These are phyloP conservation scores for Pythium sp. DNA, from an alignment of 352 stramenopile species.

Conservation along the genomic window DNA sequence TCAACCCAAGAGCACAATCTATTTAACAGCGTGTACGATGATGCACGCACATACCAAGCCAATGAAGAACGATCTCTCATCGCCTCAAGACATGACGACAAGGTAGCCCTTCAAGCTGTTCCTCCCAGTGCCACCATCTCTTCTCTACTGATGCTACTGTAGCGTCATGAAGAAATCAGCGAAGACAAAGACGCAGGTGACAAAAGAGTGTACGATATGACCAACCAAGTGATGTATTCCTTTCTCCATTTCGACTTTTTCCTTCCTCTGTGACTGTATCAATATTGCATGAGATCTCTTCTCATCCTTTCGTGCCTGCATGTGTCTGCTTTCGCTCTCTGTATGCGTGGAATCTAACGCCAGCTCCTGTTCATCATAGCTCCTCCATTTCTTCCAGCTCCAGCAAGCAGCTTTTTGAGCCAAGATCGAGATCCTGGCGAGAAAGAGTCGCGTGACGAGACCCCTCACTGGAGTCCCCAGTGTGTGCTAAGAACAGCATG, in stretches of 20 bases:
- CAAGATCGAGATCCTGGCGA: background rate
- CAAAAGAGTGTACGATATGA: conserved; percentile 9
- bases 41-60: background rate
- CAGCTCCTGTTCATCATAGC: background rate
- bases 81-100: background rate
- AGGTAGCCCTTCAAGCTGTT: background rate
- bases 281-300: background rate
- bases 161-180: background rate
- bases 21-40: conserved; percentile 3
- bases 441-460: background rate
- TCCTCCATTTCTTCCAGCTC: background rate
- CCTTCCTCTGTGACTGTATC: background rate
- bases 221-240: conserved; percentile 6
- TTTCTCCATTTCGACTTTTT: background rate
- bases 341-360: background rate
- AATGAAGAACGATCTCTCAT: background rate
- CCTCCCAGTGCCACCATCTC: background rate
- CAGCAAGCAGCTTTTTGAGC: background rate
- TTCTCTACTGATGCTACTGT: background rate
- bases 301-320: background rate
- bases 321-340: background rate
- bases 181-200: background rate
- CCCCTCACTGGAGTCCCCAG: background rate
- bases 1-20: background rate
- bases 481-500: background rate